Conservation (phyloP, 352 stramenopile species). For the Pilasporangium apinafurcum region DNA sequence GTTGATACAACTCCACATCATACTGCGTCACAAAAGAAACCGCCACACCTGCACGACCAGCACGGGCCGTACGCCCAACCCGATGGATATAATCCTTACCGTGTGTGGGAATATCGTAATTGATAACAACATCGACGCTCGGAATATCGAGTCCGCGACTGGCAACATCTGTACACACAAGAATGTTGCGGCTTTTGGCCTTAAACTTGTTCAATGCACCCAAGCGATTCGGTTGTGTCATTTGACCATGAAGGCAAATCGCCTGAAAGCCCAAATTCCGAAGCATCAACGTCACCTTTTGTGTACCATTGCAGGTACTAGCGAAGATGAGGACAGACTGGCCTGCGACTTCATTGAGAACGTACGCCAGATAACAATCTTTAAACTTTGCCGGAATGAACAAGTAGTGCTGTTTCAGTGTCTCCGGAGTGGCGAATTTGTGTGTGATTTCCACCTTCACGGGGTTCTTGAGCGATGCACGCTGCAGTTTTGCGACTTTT, state of each 20-base stretch:
- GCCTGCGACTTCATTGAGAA: constrained; percentile 97
- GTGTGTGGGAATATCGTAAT: constrained; percentile 98
- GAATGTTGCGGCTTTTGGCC: constrained; percentile 82
- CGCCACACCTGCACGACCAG: constrained; percentile 90
- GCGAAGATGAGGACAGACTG: constrained; percentile 98
- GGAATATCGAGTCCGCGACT: constrained; percentile 95
- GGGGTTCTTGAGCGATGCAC: constrained; percentile 94
- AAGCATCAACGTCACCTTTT: constrained; percentile 95
- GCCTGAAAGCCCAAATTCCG: constrained; percentile 97
- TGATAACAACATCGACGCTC: constrained; percentile 97
- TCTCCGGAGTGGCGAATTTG: constrained; percentile 97
- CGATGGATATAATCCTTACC: constrained; percentile 99
- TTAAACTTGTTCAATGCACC: constrained; percentile 98
- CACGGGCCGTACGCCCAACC: constrained; percentile 96
- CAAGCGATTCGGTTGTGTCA: constrained; percentile 97
- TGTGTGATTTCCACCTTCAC: constrained; percentile 97
- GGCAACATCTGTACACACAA: constrained; percentile 87
- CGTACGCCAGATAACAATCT: constrained; percentile 98
- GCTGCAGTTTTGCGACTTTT: constrained; percentile 98
- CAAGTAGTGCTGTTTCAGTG: constrained; percentile 97
- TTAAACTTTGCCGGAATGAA: constrained; percentile 99
- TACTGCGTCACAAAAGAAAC: constrained; percentile 99
- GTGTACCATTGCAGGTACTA: constrained; percentile 96
- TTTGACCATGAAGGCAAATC: constrained; percentile 98
- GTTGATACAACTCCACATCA: constrained; percentile 98